Base-by-base conservation (phyloP, 805 yeast genomes). In the Pichia cephalocereana region DNA sequence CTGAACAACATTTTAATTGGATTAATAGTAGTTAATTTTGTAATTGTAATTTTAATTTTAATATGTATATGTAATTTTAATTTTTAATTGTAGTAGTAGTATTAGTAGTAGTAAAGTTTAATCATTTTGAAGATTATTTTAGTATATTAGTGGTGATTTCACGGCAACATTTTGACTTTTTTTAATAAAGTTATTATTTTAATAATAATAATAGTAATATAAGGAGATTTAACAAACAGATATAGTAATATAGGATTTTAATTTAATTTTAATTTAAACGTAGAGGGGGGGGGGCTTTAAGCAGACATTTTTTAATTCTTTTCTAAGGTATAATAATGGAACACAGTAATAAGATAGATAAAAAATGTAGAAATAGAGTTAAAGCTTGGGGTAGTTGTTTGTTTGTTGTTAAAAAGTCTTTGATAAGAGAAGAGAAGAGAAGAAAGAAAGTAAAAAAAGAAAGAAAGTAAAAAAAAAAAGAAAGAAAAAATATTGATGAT, bases 241-340 rank as follows among this genome's bases (percentile, higher is more conserved):
- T 38, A 18, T 30, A 30, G 8, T 30, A 30, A 23, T 14, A 19
- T 38, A 38, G 4, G 32, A 12, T 4, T 5, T 23, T 5, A 23
- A 5, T 23, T 23, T 23, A 23, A 23, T 23, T 23, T 23, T 23
- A 23, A 23, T 23, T 23, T 23, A 23, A 23, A 23, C 6, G 26
- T 23, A 23, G 7, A 23, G 26, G 26, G 26, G 3, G 37, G 37
- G 37, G 37, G 37, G n/a, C 37, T 51, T 55, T 56, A 56, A 50
- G 56, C 57, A 38, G 56, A 54, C 59, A 56, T 56, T 52, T 34
- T 34, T 34, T 7, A 23, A 5, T 23, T 23, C 7, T 6, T 54
- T 56, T 52, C 46, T 30, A 11, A 52, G 6, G 9, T 23, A 17
- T n/a, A 19, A 27, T 18, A 23, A 12, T 14, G 6, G 6, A 15